Evolutionary conservation across 1,284 basidiomycete species (phyloP), one percentile per base, ranked within the genome.

Genomic region (Rhodotorula sp.): DNA sequence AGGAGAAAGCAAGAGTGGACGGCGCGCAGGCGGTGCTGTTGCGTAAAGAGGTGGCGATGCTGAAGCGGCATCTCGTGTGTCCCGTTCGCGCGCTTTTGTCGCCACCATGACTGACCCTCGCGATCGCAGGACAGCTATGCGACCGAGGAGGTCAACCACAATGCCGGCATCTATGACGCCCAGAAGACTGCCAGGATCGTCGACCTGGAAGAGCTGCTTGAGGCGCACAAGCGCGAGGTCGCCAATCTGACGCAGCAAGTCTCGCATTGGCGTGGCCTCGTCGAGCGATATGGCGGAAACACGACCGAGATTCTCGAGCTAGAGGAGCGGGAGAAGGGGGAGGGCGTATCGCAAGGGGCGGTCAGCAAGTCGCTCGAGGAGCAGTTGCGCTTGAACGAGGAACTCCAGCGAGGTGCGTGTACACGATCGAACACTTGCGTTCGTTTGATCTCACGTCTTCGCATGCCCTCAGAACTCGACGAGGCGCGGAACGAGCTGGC

Each of bases 171-270:
- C 11, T 79, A 75, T 58, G 76, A 78, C 56, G 69, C 70, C 16
- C 76, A 77, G 8, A 77, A 78, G 52, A 65, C 77, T 15, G 73
- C 77, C 44, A 75, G 78, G 0, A 75, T 80, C 65, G 59, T 40
- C 6, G 64, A 76, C 54, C 75, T 81, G 30, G 78, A 78, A 34
- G 66, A 65, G 40, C 73, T 75, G 8, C 68, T 77, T 26, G 74
- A 75, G 5, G 67, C 55, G 16, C 70, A 77, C 46, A 76, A 76
- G 59, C 47, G 61, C 8, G 77, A 78, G 52, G 65, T 77, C 15
- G 56, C 65, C 1, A 76, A 50, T 28, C 51, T 70, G 60, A 75
- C 62, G 22, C 72, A 64, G 62, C 71, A 67, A 50, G 70, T 70
- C 60, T 55, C 59, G 28, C 64, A 76, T 20, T 72, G 62, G 64